Evolutionary conservation across 140 eudicot species (phyloP), one percentile per base, ranked within the genome.

Genomic region (Cichorium intybus): DNA sequence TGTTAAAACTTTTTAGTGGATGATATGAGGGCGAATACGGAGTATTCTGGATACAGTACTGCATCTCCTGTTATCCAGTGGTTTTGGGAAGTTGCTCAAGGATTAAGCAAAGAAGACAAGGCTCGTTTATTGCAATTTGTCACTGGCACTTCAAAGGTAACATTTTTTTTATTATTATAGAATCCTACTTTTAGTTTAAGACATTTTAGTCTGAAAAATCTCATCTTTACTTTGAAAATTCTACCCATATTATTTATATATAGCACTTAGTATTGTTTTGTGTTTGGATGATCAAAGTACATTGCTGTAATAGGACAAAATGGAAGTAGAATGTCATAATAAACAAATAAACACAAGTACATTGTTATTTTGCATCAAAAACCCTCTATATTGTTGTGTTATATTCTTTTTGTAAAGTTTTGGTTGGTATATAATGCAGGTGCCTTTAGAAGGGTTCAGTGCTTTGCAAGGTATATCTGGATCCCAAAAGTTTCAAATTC

Each of bases 11-110:
- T 64, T 51, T 21, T 77, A 93, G 99, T 93, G 89, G 97, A 93
- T 67, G 99, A 93, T 74, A 77, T 93, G 88, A 93, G 84, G 75
- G 89, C 91, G 20, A 93, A 93, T 68, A 88, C 99, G 3, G 99
- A 93, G 75, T 93, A 93, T 69, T 85, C 95, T 56, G 99, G 99
- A 3, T 93, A 93, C 33, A 93, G 90, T 64, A 86, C 93, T 10
- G 99, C 90, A 52, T 88, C 99, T 24, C 95, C 96, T 7, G 83
- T 83, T 37, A 93, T 93, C 58, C 99, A 93, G 81, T 93, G 99
- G 99, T 93, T 93, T 69, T 93, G 97, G 99, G 99, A 93, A 69
- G 95, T 88, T 55, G 92, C 75, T 70, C 96, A 93, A 71, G 85
- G 82, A 52, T 88, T 93, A 68, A 93, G 99, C 80, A 88, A 93